Evolutionary conservation across 768 basidiomycete genomes (phyloP), one percentile per base, ranked within the genome.

Genomic region (Tricholoma furcatifolium): DNA sequence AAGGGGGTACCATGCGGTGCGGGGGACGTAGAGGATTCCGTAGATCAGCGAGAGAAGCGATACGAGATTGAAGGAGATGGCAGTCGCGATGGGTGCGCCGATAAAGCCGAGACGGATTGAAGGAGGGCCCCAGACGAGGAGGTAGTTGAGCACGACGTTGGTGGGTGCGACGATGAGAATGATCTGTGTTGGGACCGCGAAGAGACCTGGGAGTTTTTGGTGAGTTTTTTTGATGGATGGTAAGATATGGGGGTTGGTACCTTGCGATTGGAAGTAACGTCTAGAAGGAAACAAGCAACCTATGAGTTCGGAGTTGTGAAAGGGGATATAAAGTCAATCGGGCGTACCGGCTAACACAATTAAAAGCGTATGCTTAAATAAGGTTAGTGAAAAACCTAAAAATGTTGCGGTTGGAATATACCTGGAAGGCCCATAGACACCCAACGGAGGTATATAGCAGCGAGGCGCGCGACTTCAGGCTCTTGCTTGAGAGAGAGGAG

Each of bases 61-160:
- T 39, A 93, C 85, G n/a, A 96, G 75, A 66, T 95, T 96, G 71
- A 94, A 91, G 12, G 89, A 90, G 48, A 95, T 77, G 0, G 89
- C 85, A 2, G 93, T 93, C 1, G 95, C 89, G 17, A 98, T 76
- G 0, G 96, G 96, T 3, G 94, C 96, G 12, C 96, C 96, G 47
- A 90, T 83, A 69, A 91, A 99, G 1, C 95, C 95, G 2, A 98
- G 74, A 12, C 88, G 77, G 51, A 97, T 72, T 4, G 82, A 73
- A 32, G 80, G 72, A 0, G 93, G 93, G 1, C 93, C 93, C 92
- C 91, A 93, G 0, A 94, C 91, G n/a, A 98, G 82, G 1, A 91
- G 56, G 65, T 84, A 97, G 64, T 93, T 96, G 10, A 96, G 74
- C 7, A 89, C 53, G 2, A 82, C 83, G 61, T 99, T 98, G 60